A percentile compares a stretch with the other conserved stretches of the same genome.
Evolutionary conservation across 495 filamentous ascomycete species (phyloP).

Genomic region (Geopyxis carbonaria): DNA sequence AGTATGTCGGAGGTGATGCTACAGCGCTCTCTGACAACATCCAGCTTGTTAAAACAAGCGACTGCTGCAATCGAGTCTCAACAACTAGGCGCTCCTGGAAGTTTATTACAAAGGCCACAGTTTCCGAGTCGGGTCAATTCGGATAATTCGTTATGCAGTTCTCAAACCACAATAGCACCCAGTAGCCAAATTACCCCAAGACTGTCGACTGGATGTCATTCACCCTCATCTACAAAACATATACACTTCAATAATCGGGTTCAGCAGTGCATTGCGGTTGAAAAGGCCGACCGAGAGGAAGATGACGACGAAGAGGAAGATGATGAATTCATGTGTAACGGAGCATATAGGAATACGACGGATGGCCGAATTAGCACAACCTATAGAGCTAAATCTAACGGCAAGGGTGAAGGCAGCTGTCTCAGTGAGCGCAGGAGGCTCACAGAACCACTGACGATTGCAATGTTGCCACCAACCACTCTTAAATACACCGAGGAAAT

Average conservation of each 20-base stretch:
- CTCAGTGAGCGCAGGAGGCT: constrained; percentile 30
- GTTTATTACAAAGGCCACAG: too few species aligned
- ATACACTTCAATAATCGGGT: constrained; percentile 96
- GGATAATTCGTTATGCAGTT: neutral
- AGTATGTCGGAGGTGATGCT: constrained; percentile 93
- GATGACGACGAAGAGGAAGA: constrained; percentile 46
- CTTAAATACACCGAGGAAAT: constrained; percentile 75
- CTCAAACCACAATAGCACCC: constrained; percentile 33
- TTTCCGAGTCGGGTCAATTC: constrained; percentile 36
- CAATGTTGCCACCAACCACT: constrained; percentile 78
- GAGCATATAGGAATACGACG: constrained; percentile 42
- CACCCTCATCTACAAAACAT: constrained; percentile 40
- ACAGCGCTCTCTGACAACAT: constrained; percentile 74
- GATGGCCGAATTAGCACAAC: constrained; percentile 48
- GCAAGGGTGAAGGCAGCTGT: too few species aligned
- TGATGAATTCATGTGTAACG: constrained; percentile 31
- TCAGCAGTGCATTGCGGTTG: constrained; percentile 86
- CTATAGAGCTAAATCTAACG: neutral
- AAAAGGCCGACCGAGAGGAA: too few species aligned
- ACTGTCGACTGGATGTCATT: constrained; percentile 38
- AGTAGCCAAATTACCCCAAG: constrained; percentile 41
- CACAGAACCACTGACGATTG: constrained; percentile 78
- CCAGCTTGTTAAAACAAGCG: constrained; percentile 83
- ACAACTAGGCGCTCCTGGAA: constrained; percentile 37
- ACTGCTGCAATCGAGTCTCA: constrained; percentile 85